Conservation (phyloP, 2,329 filamentous ascomycete species). For the Nannizziopsis arthrosporioides region DNA sequence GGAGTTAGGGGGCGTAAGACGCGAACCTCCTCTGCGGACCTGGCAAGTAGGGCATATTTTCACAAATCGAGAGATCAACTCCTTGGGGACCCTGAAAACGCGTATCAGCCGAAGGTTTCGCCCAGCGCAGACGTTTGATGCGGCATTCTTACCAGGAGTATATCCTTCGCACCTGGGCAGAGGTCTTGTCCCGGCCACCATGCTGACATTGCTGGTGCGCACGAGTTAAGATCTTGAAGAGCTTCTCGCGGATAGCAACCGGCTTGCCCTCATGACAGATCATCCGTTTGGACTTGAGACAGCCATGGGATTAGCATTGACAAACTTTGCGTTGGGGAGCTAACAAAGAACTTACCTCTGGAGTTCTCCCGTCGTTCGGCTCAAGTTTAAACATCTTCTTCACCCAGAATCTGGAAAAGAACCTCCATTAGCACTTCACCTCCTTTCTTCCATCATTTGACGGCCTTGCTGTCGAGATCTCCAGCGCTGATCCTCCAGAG, state of each 20-base stretch:
- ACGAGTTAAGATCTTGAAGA: constrained; percentile 41
- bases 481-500: too few relatives aligned
- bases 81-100: constrained; percentile 39
- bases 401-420: constrained; percentile 37
- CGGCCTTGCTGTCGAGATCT: too few relatives aligned
- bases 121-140: background rate
- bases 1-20: constrained; percentile 32
- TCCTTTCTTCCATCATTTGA: too few relatives aligned
- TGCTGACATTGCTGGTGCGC: constrained; percentile 42
- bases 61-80: constrained; percentile 42
- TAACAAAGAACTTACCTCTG: constrained; percentile 24
- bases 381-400: constrained; percentile 44
- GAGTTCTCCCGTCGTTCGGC: constrained; percentile 27
- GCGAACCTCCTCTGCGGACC: constrained; percentile 35
- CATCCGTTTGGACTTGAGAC: constrained; percentile 28
- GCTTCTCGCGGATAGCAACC: constrained; percentile 42
- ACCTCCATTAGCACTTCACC: background rate
- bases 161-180: constrained; percentile 39
- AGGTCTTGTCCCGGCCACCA: constrained; percentile 43
- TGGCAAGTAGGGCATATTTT: constrained; percentile 42
- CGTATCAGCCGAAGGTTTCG: background rate
- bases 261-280: constrained; percentile 43
- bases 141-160: constrained; percentile 37
- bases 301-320: background rate
- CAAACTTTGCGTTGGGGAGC: background rate